phyloP scores from a whole-genome alignment of 345 rosid genomes.

The Eucalyptus pauciflora region DNA sequence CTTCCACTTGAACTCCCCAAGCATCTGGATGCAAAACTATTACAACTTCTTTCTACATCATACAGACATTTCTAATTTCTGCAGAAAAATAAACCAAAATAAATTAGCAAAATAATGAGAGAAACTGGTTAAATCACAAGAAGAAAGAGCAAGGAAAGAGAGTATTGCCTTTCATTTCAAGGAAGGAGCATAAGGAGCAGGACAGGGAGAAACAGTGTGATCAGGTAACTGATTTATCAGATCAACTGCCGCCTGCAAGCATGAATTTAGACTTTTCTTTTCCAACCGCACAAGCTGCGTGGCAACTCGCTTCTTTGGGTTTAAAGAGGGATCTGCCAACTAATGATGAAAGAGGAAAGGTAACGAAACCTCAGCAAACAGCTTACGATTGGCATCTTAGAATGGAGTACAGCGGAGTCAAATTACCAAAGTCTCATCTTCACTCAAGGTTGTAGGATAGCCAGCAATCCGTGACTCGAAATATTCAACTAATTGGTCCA shows the following conservation, averaged over 20 bases:
- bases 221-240: slow-evolving; percentile 70
- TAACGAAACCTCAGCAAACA: background rate
- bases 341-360: slow-evolving; percentile 1
- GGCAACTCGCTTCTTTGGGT: slow-evolving; percentile 83
- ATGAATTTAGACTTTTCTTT: slow-evolving; percentile 81
- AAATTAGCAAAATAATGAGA: background rate
- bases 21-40: background rate
- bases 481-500: slow-evolving; percentile 81
- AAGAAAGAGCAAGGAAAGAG: background rate
- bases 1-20: background rate
- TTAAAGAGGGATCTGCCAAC: slow-evolving; percentile 67
- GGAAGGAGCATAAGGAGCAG: slow-evolving; percentile 71
- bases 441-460: slow-evolving; percentile 71
- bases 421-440: slow-evolving; percentile 71
- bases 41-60: background rate
- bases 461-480: slow-evolving; percentile 59
- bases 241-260: slow-evolving; percentile 49
- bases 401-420: background rate
- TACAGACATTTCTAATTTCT: background rate
- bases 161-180: slow-evolving; percentile 46
- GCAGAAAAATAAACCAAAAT: background rate
- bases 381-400: background rate
- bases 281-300: slow-evolving; percentile 81
- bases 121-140: background rate
- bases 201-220: slow-evolving; percentile 71